Conservation (phyloP, 2,329 filamentous ascomycete genomes). For the Monilinia vaccinii-corymbosi region DNA sequence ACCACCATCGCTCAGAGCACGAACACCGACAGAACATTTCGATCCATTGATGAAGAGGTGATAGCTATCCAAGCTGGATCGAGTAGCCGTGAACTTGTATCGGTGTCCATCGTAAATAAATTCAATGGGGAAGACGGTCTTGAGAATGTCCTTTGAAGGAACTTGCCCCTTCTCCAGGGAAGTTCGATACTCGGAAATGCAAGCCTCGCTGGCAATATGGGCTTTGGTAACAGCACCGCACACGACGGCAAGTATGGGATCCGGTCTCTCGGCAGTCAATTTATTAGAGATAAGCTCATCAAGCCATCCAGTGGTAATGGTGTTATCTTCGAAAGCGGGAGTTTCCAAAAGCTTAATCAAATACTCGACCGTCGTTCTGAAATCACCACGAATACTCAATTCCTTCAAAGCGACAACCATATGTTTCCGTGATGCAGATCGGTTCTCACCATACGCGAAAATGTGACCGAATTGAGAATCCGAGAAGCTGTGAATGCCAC, state of each 20-base stretch:
- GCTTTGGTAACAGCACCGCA: conserved; percentile 94
- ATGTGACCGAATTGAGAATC: conserved; percentile 99
- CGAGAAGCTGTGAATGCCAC: conserved; percentile 98
- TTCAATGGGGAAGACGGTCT: conserved; percentile 94
- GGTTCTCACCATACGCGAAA: conserved; percentile 97
- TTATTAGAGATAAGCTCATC: conserved; percentile 98
- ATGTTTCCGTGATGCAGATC: conserved; percentile 91
- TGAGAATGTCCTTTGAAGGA: conserved; percentile 89
- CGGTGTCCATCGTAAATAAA: conserved; percentile 97
- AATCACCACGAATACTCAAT: conserved; percentile 98
- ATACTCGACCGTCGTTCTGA: conserved; percentile 97
- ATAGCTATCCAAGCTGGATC: conserved; percentile 87
- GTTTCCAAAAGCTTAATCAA: conserved; percentile 98
- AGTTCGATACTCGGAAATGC: conserved; percentile 76
- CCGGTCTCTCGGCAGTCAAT: conserved; percentile 89
- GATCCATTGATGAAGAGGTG: conserved; percentile 98
- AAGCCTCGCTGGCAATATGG: conserved; percentile 85
- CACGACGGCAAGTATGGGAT: conserved; percentile 86
- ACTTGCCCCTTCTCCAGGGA: conserved; percentile 97
- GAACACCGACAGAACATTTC: conserved; percentile 87
- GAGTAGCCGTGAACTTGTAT: conserved; percentile 97
- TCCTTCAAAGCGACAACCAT: conserved; percentile 99
- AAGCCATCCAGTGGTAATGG: conserved; percentile 97
- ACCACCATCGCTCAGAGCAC: conserved; percentile 87
- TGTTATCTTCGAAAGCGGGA: conserved; percentile 97